A percentile compares a stretch with the other conserved stretches of the same genome.
Conservation (phyloP, 2,329 filamentous ascomycete species). For the Trichoderma lentiforme region DNA sequence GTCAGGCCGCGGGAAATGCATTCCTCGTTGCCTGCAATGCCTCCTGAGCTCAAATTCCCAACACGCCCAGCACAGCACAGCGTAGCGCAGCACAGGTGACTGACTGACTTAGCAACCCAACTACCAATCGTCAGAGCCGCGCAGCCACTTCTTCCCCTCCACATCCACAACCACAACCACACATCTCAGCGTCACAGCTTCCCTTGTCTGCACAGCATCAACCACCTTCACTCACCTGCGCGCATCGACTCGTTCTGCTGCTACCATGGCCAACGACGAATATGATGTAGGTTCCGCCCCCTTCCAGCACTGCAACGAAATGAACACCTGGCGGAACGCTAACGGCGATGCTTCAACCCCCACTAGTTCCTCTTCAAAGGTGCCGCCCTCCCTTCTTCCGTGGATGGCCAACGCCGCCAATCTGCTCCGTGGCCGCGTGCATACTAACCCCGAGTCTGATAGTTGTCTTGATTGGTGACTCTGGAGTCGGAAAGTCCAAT, state of each 20-base stretch:
- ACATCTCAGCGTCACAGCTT: constrained; percentile 11
- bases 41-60: constrained; percentile 17
- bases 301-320: constrained; percentile 15
- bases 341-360: constrained; percentile 29
- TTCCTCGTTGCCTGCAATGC: constrained; percentile 12
- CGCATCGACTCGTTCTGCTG: constrained; percentile 21
- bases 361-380: constrained; percentile 97
- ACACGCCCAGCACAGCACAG: background rate
- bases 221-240: background rate
- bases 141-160: constrained; percentile 22
- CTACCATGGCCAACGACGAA: constrained; percentile 97
- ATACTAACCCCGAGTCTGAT: constrained; percentile 33
- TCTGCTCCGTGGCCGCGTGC: constrained; percentile 20
- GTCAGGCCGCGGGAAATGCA: background rate
- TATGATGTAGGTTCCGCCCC: constrained; percentile 77
- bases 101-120: constrained; percentile 18
- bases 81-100: background rate
- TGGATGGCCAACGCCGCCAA: constrained; percentile 4
- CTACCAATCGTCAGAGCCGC: constrained; percentile 18
- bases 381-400: constrained; percentile 42
- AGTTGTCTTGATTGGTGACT: constrained; percentile 99
- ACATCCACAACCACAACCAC: constrained; percentile 20
- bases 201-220: background rate
- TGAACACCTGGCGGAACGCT: constrained; percentile 26
- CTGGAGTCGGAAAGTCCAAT: constrained; percentile 99